Evolutionary conservation across 1,284 basidiomycete species (phyloP), one percentile per base, ranked within the genome.

Genomic region (Meripilus lineatus): DNA sequence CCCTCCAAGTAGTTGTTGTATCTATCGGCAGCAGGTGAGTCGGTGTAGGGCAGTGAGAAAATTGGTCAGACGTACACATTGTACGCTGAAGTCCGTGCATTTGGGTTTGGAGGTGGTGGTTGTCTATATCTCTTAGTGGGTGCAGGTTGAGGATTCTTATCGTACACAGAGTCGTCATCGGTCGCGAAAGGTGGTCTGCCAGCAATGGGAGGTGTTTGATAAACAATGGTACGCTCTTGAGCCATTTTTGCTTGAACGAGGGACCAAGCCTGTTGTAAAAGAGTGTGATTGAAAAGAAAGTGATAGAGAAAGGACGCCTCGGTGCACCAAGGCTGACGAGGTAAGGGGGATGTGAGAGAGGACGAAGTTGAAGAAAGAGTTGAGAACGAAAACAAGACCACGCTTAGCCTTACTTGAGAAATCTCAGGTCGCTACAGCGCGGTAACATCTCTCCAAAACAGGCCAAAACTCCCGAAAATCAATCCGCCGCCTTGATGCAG

Each of bases 171-270:
- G 60, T 84, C 80, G 18, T 77, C 71, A 65, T 85, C 77, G 32
- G 80, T 84, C 33, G 79, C 81, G 58, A 76, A 84, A 37, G 81
- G 79, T 32, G 82, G 81, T 66, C 69, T 72, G 52, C 75, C 79
- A 57, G 79, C 77, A 50, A 79, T 68, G 48, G 78, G 72, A 26
- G 74, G 58, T 40, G 54, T 59, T 53, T 54, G 53, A 45, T 65
- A 63, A 50, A 57, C 55, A 47, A 58, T 58, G 28, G 58, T 55
- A 47, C 56, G 58, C 34, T 61, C 55, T 45, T 56, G 58, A 28
- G 60, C 49, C 61, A 63, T 65, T 33, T 41, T 40, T n/a, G n/a
- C 8, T n/a, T 30, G 28, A 30, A n/a, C 8, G n/a, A 30, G 28
- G 10, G 28, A 30, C 32, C 33, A 11, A 28, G 14, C 10, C 11